Percentiles rank a stretch among this genome's conserved stretches.
Conservation (phyloP, 2,329 filamentous ascomycete species). For the Calonectria hongkongensis region DNA sequence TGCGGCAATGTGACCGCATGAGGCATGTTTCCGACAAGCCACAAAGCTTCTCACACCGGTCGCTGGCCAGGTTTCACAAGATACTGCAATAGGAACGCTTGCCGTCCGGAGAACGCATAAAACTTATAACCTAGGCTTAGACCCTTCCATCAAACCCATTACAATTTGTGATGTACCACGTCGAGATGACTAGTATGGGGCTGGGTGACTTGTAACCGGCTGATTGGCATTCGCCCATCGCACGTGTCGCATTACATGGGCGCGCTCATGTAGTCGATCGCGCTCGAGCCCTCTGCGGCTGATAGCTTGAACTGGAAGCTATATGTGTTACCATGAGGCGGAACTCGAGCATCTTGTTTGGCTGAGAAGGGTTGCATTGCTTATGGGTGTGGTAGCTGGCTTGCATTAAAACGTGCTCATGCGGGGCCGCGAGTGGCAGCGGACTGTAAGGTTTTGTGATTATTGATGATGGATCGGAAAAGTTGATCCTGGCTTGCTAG, state of each 20-base stretch:
- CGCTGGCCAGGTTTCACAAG: slow-evolving; percentile 9
- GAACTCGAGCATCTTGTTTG: slow-evolving; percentile 22
- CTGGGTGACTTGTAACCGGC: slow-evolving; percentile 10
- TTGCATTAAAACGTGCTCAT: slow-evolving; percentile 38
- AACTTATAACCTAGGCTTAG: slow-evolving; percentile 14
- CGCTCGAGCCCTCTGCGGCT: slow-evolving; percentile 48
- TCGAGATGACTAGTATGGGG: slow-evolving; percentile 1
- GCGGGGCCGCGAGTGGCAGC: slow-evolving; percentile 38
- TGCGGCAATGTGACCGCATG: slow-evolving; percentile 12
- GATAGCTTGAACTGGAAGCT: slow-evolving; percentile 42
- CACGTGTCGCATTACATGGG: slow-evolving; percentile 41
- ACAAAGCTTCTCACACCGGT: slow-evolving; percentile 25
- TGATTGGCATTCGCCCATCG: slow-evolving; percentile 9
- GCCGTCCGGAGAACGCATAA: slow-evolving; percentile 2
- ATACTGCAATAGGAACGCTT: slow-evolving; percentile 1
- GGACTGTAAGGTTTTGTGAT: slow-evolving; percentile 58
- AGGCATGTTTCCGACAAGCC: slow-evolving; percentile 19
- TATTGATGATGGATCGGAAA: slow-evolving; percentile 66
- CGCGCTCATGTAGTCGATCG: slow-evolving; percentile 38
- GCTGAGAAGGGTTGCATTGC: slow-evolving; percentile 38
- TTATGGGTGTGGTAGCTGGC: slow-evolving; percentile 28
- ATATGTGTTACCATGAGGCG: slow-evolving; percentile 42
- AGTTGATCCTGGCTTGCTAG: slow-evolving; percentile 64
- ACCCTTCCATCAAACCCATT: slow-evolving; percentile 10
- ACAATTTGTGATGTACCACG: slow-evolving; percentile 11